These are phyloP conservation scores for Pisolithus albus DNA, from an alignment of 768 basidiomycete genomes.

Conservation along the genomic window DNA sequence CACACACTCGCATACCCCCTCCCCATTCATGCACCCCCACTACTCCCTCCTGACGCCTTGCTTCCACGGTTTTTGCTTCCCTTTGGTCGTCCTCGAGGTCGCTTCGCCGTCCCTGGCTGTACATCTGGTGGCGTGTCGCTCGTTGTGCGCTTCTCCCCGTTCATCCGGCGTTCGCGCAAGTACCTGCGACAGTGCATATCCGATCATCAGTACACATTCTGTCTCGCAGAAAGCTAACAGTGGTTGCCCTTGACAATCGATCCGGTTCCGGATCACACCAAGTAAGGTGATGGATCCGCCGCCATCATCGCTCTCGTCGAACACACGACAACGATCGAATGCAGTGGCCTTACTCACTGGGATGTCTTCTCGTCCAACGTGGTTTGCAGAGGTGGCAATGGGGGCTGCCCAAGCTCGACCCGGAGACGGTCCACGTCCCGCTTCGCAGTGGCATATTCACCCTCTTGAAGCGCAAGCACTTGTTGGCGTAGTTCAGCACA, in stretches of 20 bases:
- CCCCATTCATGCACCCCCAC: neutral
- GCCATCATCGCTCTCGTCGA: too few species aligned
- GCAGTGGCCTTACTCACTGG: slow-evolving; percentile 35
- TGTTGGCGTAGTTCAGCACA: slow-evolving; percentile 60
- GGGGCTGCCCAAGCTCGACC: slow-evolving; percentile 67
- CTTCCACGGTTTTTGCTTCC: slow-evolving; percentile 54
- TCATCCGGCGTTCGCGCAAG: slow-evolving; percentile 54
- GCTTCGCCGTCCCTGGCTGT: slow-evolving; percentile 31
- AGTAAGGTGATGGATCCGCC: too few species aligned
- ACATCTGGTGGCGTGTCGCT: slow-evolving; percentile 26
- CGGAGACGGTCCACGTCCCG: slow-evolving; percentile 70
- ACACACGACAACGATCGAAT: neutral
- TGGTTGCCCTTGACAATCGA: too few species aligned
- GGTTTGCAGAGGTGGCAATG: slow-evolving; percentile 63
- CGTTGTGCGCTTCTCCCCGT: slow-evolving; percentile 34
- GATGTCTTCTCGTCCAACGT: slow-evolving; percentile 66
- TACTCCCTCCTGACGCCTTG: slow-evolving; percentile 12
- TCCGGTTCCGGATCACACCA: too few species aligned
- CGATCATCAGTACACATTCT: neutral
- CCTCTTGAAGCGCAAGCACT: slow-evolving; percentile 62
- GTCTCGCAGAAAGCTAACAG: too few species aligned
- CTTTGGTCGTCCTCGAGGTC: slow-evolving; percentile 61
- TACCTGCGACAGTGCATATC: slow-evolving; percentile 35
- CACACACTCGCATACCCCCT: neutral
- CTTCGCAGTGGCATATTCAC: slow-evolving; percentile 71